Percentiles rank a stretch among this genome's conserved stretches.
Conservation (phyloP, 768 basidiomycete species). For the Tricholoma hemisulphureum region DNA sequence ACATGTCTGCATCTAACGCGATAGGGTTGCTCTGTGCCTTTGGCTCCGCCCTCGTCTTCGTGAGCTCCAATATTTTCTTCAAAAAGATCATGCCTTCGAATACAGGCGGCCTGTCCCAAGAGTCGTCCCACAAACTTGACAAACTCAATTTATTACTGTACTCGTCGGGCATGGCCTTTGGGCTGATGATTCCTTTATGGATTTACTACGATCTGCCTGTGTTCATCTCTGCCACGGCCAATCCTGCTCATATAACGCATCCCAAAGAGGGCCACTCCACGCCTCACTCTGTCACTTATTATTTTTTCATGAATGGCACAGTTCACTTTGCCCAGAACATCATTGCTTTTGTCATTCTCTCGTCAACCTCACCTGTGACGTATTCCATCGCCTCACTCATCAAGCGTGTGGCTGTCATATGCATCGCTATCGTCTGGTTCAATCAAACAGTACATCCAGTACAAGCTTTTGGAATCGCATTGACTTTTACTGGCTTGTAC, state of each 20-base stretch:
- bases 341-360: slow-evolving; percentile 94
- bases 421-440: slow-evolving; percentile 97
- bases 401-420: slow-evolving; percentile 97
- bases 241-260: slow-evolving; percentile 43
- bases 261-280: slow-evolving; percentile 45
- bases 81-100: slow-evolving; percentile 93
- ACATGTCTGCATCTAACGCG: slow-evolving; percentile 82
- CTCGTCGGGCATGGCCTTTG: slow-evolving; percentile 90
- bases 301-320: slow-evolving; percentile 91
- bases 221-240: slow-evolving; percentile 47
- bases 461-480: slow-evolving; percentile 83
- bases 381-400: slow-evolving; percentile 98
- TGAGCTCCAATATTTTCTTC: slow-evolving; percentile 98
- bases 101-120: slow-evolving; percentile 35
- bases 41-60: slow-evolving; percentile 95
- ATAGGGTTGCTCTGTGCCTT: slow-evolving; percentile 93
- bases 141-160: slow-evolving; percentile 96
- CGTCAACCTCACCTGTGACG: slow-evolving; percentile 95
- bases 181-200: slow-evolving; percentile 97
- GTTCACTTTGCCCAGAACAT: slow-evolving; percentile 98
- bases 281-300: slow-evolving; percentile 67
- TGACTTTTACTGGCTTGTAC: slow-evolving; percentile 90
- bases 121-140: slow-evolving; percentile 77
- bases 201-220: slow-evolving; percentile 79
- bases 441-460: slow-evolving; percentile 79